These are phyloP conservation scores for Maudiozyma bulderi DNA, from an alignment of 805 yeast species.

Conservation along the genomic window DNA sequence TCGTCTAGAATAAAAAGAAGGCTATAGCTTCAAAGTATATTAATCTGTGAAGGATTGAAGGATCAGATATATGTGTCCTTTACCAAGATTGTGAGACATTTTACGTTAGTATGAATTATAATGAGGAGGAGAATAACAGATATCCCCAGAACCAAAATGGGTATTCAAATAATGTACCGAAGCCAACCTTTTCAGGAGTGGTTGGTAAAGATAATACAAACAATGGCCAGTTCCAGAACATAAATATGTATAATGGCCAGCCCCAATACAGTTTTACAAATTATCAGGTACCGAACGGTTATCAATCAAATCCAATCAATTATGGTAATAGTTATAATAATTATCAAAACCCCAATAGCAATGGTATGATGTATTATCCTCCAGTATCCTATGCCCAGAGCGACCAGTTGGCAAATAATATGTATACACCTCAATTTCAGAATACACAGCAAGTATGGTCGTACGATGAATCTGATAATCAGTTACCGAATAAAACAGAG, in stretches of 20 bases:
- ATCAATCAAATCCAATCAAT: not conserved
- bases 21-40: not conserved
- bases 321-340: not conserved
- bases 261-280: not conserved
- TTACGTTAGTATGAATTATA: slow-evolving; percentile 1
- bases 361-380: not conserved
- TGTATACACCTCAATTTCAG: not conserved
- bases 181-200: slow-evolving; percentile 23
- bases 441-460: not conserved
- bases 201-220: slow-evolving; percentile 1
- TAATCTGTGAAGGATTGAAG: too few species aligned
- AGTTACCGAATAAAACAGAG: too few species aligned
- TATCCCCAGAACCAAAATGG: not conserved
- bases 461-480: not conserved
- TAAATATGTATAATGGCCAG: not conserved
- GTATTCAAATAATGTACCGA: slow-evolving; percentile 10
- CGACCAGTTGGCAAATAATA: not conserved
- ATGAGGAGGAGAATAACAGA: not conserved
- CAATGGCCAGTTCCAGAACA: not conserved
- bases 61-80: too few species aligned
- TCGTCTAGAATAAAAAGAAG: not conserved
- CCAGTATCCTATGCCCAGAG: not conserved
- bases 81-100: too few species aligned
- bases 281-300: not conserved
- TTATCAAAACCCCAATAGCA: not conserved